Percentiles rank a stretch among this genome's conserved stretches.
Conservation (phyloP, 768 basidiomycete species). For the Trametes cingulata region DNA sequence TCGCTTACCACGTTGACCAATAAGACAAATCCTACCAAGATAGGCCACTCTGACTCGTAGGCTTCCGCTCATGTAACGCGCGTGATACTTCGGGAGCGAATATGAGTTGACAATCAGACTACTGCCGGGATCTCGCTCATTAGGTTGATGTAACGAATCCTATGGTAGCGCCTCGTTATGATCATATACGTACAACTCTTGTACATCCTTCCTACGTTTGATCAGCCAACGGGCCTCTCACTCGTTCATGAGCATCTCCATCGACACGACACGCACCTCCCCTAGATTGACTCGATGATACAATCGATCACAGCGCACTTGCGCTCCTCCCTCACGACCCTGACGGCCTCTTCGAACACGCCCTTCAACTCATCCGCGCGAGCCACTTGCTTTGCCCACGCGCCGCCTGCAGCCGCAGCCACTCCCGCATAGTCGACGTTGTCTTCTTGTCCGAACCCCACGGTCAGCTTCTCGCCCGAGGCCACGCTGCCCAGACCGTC, state of each 20-base stretch:
- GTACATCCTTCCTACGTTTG: too few species aligned
- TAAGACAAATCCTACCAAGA: too few species aligned
- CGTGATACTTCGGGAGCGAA: too few species aligned
- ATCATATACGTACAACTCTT: too few species aligned
- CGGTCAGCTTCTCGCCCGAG: conserved; percentile 51
- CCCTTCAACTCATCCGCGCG: conserved; percentile 33
- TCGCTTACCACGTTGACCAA: too few species aligned
- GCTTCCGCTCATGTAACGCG: too few species aligned
- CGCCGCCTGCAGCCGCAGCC: conserved; percentile 66
- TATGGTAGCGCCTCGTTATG: too few species aligned
- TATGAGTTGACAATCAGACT: too few species aligned
- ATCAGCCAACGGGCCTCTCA: background rate
- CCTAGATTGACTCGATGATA: conserved; percentile 32
- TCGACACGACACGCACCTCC: background rate
- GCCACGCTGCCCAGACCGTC: conserved; percentile 47
- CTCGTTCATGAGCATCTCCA: background rate
- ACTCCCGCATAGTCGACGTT: conserved; percentile 61
- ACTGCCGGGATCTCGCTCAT: too few species aligned
- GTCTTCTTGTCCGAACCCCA: conserved; percentile 62
- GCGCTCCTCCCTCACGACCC: conserved; percentile 54
- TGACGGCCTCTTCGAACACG: conserved; percentile 50
- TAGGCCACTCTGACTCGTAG: too few species aligned
- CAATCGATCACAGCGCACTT: conserved; percentile 70
- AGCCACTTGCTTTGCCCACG: conserved; percentile 54
- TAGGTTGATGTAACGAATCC: too few species aligned